phyloP scores from a whole-genome alignment of 192 early-diverging fungal genomes.

The Coemansia umbellata region DNA sequence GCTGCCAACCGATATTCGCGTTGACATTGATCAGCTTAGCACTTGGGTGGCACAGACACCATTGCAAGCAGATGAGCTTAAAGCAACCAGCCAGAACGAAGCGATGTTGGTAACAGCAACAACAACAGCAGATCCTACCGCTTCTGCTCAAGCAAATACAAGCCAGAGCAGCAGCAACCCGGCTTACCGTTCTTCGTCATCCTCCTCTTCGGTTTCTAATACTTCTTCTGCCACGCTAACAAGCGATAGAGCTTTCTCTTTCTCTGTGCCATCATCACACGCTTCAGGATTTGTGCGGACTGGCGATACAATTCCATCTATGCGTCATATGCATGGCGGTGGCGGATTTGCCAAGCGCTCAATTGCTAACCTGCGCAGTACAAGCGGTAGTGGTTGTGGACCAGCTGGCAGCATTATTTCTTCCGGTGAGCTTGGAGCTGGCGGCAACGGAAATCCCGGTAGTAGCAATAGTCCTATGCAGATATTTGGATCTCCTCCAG shows the following conservation, averaged over 20 bases:
- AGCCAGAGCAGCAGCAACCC: not conserved
- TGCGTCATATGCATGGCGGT: conserved; percentile 14
- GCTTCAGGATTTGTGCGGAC: conserved; percentile 25
- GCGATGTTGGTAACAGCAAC: conserved; percentile 1
- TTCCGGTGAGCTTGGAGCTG: not conserved
- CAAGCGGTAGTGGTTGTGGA: not conserved
- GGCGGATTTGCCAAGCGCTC: conserved; percentile 49
- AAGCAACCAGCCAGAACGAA: conserved; percentile 22
- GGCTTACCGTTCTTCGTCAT: too few species aligned
- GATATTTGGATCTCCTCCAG: conserved; percentile 44
- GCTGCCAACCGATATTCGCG: conserved; percentile 39
- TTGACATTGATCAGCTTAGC: conserved; percentile 34
- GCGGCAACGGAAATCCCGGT: not conserved
- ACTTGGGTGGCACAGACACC: conserved; percentile 35
- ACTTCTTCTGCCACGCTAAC: too few species aligned
- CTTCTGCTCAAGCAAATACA: not conserved
- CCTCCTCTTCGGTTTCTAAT: too few species aligned
- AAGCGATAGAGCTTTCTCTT: conserved; percentile 35
- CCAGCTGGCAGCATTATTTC: not conserved
- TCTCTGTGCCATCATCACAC: conserved; percentile 16
- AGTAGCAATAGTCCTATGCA: conserved; percentile 1
- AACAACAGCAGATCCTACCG: not conserved
- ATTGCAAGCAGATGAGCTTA: conserved; percentile 29
- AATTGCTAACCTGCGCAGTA: conserved; percentile 40
- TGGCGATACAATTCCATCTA: conserved; percentile 17